Conservation (phyloP, 75 land plant species). For the Azolla pinnata region DNA sequence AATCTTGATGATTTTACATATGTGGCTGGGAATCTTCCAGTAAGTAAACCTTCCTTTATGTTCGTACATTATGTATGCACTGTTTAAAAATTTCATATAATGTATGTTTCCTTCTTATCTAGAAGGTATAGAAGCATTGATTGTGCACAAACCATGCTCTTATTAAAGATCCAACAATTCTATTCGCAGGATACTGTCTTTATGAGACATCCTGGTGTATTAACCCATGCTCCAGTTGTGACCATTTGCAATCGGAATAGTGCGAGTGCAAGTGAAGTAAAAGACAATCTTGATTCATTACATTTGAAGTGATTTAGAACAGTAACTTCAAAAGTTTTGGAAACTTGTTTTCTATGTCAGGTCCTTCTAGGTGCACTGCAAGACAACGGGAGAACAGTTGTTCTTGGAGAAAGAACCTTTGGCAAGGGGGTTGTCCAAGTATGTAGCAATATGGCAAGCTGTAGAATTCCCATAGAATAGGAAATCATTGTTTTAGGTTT, state of each 20-base stretch:
- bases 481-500: too few species aligned
- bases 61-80: too few species aligned
- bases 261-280: constrained; percentile 35
- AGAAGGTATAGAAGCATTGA: too few species aligned
- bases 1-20: constrained; percentile 26
- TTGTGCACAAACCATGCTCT: too few species aligned
- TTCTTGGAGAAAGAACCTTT: constrained; percentile 26
- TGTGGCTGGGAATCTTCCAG: constrained; percentile 22
- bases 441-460: not conserved
- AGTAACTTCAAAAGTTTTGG: not conserved
- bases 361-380: constrained; percentile 29
- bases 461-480: not conserved
- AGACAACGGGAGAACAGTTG: constrained; percentile 19
- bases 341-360: constrained; percentile 9
- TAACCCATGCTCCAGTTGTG: constrained; percentile 26
- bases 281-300: constrained; percentile 2
- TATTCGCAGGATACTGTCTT: constrained; percentile 20
- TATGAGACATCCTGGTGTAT: constrained; percentile 27
- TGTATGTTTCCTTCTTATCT: too few species aligned
- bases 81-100: too few species aligned
- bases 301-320: constrained; percentile 1
- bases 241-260: constrained; percentile 26
- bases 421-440: constrained; percentile 37
- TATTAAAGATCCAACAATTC: too few species aligned
- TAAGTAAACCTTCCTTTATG: constrained; percentile 6